Evolutionary conservation across 768 basidiomycete genomes (phyloP).

Genomic region (Tylopilus cervinicoccineus): DNA sequence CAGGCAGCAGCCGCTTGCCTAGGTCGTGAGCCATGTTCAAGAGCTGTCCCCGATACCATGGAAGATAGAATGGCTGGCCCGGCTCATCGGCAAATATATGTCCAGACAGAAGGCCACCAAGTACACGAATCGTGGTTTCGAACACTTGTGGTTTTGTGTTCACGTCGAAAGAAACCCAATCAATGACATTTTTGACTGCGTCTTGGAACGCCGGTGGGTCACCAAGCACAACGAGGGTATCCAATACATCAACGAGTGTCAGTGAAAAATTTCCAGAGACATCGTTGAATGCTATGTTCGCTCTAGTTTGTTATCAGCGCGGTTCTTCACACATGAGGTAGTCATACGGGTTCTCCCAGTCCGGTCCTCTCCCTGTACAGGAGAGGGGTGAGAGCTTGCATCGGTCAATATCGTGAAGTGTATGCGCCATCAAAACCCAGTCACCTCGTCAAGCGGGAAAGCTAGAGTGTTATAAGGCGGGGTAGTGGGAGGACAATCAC

Average conservation of each 20-base stretch:
- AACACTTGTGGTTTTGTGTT: conserved; percentile 98
- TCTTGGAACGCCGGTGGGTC: conserved; percentile 75
- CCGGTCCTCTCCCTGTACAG: conserved; percentile 84
- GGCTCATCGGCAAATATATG: conserved; percentile 74
- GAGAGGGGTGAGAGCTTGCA: conserved; percentile 80
- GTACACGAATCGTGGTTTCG: conserved; percentile 91
- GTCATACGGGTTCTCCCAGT: conserved; percentile 77
- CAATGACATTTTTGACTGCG: conserved; percentile 80
- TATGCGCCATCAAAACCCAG: conserved; percentile 5
- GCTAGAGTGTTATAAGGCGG: conserved; percentile 41
- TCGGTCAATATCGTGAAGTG: conserved; percentile 13
- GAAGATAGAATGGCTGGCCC: conserved; percentile 65
- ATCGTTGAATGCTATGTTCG: conserved; percentile 82
- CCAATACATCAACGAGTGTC: conserved; percentile 78
- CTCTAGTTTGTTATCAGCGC: conserved; percentile 32
- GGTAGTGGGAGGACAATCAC: conserved; percentile 1
- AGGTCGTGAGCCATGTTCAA: conserved; percentile 82
- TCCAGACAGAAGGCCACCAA: conserved; percentile 86
- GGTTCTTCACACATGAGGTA: conserved; percentile 5
- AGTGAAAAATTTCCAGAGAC: conserved; percentile 92
- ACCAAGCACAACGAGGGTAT: conserved; percentile 85
- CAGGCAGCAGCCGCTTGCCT: conserved; percentile 80
- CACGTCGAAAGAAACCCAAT: conserved; percentile 86
- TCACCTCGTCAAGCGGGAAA: conserved; percentile 84
- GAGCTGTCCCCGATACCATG: conserved; percentile 83